phyloP scores from a whole-genome alignment of 2,329 filamentous ascomycete genomes.

The Talaromyces atroroseus region DNA sequence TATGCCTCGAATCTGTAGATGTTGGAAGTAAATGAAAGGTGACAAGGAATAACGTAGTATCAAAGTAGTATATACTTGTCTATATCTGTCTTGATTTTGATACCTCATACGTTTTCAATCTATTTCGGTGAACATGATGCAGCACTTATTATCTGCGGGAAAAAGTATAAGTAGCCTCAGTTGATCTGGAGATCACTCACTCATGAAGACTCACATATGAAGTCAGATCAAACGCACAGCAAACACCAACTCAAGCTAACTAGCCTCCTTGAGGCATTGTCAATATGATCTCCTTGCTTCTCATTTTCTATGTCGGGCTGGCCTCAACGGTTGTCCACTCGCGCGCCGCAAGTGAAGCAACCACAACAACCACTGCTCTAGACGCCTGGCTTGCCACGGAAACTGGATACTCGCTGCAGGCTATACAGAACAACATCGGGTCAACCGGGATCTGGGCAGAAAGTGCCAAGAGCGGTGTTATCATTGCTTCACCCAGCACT shows the following conservation, averaged over 20 bases:
- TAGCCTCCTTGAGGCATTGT: background rate
- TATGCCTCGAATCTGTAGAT: too few relatives aligned
- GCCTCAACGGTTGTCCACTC: background rate
- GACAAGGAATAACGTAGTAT: too few relatives aligned
- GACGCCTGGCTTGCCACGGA: conserved; percentile 37
- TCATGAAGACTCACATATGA: background rate
- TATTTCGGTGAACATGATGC: background rate
- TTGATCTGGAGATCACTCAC: background rate
- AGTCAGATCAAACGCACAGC: too few relatives aligned
- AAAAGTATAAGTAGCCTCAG: background rate
- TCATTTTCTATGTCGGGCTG: background rate
- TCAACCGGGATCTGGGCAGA: conserved; percentile 44
- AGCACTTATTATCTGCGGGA: background rate
- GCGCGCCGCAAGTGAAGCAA: background rate
- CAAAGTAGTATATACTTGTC: too few relatives aligned
- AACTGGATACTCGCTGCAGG: conserved; percentile 45
- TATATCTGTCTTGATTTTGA: too few relatives aligned
- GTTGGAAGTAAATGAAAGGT: too few relatives aligned
- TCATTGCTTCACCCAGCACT: conserved; percentile 54
- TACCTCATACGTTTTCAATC: background rate
- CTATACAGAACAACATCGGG: conserved; percentile 52
- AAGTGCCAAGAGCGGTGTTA: conserved; percentile 47
- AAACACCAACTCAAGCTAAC: too few relatives aligned
- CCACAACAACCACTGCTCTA: conserved; percentile 17
- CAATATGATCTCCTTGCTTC: background rate